A percentile compares a stretch with the other conserved stretches of the same genome.
These are phyloP conservation scores for Suaeda aralocaspica DNA, from an alignment of 148 eudicot genomes.

Conservation along the genomic window DNA sequence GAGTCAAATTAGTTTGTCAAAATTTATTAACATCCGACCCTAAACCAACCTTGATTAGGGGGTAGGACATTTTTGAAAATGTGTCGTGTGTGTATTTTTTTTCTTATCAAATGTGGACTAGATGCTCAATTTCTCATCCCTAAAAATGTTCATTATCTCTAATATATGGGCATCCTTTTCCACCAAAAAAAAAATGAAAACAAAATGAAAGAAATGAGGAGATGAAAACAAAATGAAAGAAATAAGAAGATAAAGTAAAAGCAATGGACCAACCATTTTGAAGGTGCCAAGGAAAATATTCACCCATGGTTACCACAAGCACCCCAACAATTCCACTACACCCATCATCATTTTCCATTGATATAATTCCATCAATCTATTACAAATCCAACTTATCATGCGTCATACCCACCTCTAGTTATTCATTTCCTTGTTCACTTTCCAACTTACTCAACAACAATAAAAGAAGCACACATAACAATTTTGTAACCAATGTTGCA, in stretches of 20 bases:
- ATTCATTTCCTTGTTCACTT: conserved; percentile 3
- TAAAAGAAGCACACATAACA: neutral
- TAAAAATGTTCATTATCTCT: too few relatives aligned
- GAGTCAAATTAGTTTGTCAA: too few relatives aligned
- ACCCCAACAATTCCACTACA: neutral
- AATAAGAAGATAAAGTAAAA: conserved; percentile 7
- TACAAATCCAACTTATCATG: neutral
- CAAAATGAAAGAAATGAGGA: neutral
- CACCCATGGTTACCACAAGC: conserved; percentile 33
- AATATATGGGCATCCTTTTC: too few relatives aligned
- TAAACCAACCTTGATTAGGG: too few relatives aligned
- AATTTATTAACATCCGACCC: too few relatives aligned
- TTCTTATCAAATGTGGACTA: too few relatives aligned
- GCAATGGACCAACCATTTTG: conserved; percentile 8
- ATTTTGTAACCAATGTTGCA: conserved; percentile 52
- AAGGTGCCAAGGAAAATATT: neutral
- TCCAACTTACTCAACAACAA: conserved; percentile 4
- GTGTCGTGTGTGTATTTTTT: too few relatives aligned
- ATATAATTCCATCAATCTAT: conserved; percentile 16
- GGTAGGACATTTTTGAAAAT: too few relatives aligned
- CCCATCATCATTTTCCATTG: conserved; percentile 19
- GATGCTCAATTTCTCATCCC: too few relatives aligned
- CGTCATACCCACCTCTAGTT: neutral
- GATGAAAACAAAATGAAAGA: too few relatives aligned
- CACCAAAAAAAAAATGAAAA: neutral